phyloP scores from a whole-genome alignment of 805 yeast genomes.

The Jamesozyma piceae region DNA sequence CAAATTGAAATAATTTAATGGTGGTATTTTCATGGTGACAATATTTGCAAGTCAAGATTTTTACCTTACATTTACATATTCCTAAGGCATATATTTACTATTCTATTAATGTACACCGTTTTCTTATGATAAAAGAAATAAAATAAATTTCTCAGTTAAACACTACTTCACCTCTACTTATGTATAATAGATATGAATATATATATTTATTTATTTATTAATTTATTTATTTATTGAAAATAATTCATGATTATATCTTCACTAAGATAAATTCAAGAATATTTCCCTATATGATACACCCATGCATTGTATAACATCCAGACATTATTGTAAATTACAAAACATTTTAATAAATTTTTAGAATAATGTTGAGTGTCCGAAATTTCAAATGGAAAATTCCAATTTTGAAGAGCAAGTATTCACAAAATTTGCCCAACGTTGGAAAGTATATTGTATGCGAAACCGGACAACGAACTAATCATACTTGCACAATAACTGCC shows the following conservation, averaged over 20 bases:
- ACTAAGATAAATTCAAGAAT: not conserved
- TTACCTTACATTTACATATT: not conserved
- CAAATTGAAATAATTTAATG: constrained; percentile 56
- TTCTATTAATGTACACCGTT: not conserved
- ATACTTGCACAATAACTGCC: no score
- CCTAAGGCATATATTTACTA: constrained; percentile 1
- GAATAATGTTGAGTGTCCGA: no score
- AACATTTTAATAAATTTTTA: no score
- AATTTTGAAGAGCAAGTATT: not conserved
- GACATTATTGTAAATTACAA: not conserved
- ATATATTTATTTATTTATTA: not conserved
- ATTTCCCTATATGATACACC: not conserved
- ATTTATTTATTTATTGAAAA: not conserved
- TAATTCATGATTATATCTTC: not conserved
- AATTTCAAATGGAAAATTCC: no score
- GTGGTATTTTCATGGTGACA: not conserved
- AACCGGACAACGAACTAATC: not conserved
- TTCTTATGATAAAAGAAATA: not conserved
- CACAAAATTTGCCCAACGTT: not conserved
- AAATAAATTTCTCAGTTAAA: not conserved
- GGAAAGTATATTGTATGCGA: not conserved
- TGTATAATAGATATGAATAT: not conserved
- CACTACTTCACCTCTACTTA: not conserved
- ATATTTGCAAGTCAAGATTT: not conserved
- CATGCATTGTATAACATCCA: not conserved